Base-by-base conservation (phyloP, 345 rosid genomes). In the Gossypium ekmanianum region DNA sequence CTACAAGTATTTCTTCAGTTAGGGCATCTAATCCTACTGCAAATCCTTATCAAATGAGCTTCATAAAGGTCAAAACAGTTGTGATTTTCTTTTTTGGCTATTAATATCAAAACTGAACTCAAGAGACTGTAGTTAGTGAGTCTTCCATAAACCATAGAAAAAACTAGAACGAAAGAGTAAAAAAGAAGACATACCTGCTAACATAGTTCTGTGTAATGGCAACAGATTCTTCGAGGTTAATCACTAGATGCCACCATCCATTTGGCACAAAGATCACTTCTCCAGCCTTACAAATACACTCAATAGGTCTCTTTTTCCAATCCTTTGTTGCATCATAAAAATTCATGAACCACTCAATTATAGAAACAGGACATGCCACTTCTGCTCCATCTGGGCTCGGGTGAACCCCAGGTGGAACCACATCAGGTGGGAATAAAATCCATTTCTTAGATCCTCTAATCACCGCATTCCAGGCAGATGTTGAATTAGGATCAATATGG, bases 191-290 rank as follows among this genome's bases (percentile, higher is more conserved):
- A 54, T 76, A 94, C 99, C 97, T 91, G 97, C 99, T 93, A 68
- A 86, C 96, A 73, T 88, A 95, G 75, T 95, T 95, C 83, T 95
- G 99, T 4, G 99, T 95, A 71, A 95, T 91, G 26, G 99, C 98
- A 70, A 93, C 82, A 2, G 99, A 91, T 65, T 93, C 99, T 82
- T 93, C 99, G 62, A 95, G 76, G 87, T 95, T 95, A 79, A 95
- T 91, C 72, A 93, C 99, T 68, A 95, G 64, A 87, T 95, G 99
- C 99, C 99, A 95, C 99, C 99, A 95, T 75, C 99, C 99, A 75
- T 84, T 88, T 61, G 99, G 99, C 56, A 95, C 93, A 84, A 95
- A 95, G 74, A 95, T 87, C 57, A 93, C 94, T 80, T 93, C 99
- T 76, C 99, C 98, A 0, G 97, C 91, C 86, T 86, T 93, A 81